Evolutionary conservation across 176 grass and related monocot genomes (phyloP), one percentile per base, ranked within the genome.

Genomic region (Melocanna baccifera): DNA sequence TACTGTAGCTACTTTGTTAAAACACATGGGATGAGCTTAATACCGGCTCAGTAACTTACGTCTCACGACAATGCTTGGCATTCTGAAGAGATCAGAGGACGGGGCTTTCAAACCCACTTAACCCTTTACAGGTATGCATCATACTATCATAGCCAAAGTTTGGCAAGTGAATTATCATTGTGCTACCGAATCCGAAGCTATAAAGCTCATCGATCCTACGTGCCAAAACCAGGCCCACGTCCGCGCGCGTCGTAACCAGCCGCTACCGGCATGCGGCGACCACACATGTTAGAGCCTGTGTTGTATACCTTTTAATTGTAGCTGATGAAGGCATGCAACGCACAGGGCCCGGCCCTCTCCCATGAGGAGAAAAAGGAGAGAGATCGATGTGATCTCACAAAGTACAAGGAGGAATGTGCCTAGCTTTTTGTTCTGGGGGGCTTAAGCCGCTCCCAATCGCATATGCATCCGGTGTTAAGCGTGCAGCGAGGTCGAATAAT

Each of bases 401-500:
- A 87, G 86, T 61, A 12, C 78, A 69, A 55, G 42, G 48, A 83
- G 29, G 80, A 92, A 81, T 89, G 91, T 89, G 91, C 91, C 76
- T 87, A 81, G 73, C 87, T 80, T 89, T 43, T 87, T 57, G 71
- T 3, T 20, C 20, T 11, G 75, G 86, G 73, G 89, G 88, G n/a
- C n/a, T 73, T 51, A 73, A 72, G 46, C 55, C n/a, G 15, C 26
- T 37, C 12, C 13, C 26, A 48, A 29, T 52, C 5, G 64, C 18
- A 36, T 64, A 69, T 55, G 13, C 52, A 37, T 29, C 53, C 78
- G 77, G 65, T 65, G n/a, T 83, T 83, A 90, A 73, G 65, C 78
- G 69, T 15, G 76, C 69, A 59, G 30, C 15, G 13, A 22, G 48
- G 14, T 41, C 43, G 41, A 64, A 85, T 81, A 39, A 76, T 76